Evolutionary conservation across 306 rosid genomes (phyloP).

Genomic region (Gillenia trifoliata): DNA sequence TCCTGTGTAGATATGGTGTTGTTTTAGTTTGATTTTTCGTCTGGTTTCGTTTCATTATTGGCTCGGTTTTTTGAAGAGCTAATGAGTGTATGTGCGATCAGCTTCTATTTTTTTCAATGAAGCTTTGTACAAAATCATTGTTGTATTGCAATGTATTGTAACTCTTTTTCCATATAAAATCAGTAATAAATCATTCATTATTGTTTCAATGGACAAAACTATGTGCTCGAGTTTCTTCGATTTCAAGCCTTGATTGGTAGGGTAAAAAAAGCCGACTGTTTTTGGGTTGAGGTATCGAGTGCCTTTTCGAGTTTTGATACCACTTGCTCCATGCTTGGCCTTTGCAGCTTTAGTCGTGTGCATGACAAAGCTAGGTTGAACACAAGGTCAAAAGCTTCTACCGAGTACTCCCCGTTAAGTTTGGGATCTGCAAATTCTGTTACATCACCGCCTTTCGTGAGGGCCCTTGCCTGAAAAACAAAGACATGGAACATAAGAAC

Average conservation of each 20-base stretch:
- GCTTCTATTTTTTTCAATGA: slow-evolving; percentile 51
- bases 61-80: slow-evolving; percentile 61
- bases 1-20: slow-evolving; percentile 11
- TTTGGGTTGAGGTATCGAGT: slow-evolving; percentile 31
- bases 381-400: slow-evolving; percentile 44
- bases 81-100: slow-evolving; percentile 19
- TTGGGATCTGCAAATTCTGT: slow-evolving; percentile 53
- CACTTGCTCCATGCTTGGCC: slow-evolving; percentile 53
- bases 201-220: slow-evolving; percentile 9
- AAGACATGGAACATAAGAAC: not conserved
- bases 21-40: not conserved
- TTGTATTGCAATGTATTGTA: slow-evolving; percentile 14
- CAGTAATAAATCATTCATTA: slow-evolving; percentile 11
- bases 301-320: slow-evolving; percentile 41
- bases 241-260: not conserved
- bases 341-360: slow-evolving; percentile 43
- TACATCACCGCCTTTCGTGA: slow-evolving; percentile 31
- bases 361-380: slow-evolving; percentile 53
- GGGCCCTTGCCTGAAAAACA: slow-evolving; percentile 40
- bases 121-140: slow-evolving; percentile 35
- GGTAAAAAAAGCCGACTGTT: slow-evolving; percentile 1
- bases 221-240: not conserved
- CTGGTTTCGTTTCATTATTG: slow-evolving; percentile 25
- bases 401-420: slow-evolving; percentile 43
- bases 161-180: slow-evolving; percentile 1